Percentiles rank a stretch among this genome's conserved stretches.
These are phyloP conservation scores for Macrolepiota fuliginosa DNA, from an alignment of 768 basidiomycete species.

Conservation along the genomic window DNA sequence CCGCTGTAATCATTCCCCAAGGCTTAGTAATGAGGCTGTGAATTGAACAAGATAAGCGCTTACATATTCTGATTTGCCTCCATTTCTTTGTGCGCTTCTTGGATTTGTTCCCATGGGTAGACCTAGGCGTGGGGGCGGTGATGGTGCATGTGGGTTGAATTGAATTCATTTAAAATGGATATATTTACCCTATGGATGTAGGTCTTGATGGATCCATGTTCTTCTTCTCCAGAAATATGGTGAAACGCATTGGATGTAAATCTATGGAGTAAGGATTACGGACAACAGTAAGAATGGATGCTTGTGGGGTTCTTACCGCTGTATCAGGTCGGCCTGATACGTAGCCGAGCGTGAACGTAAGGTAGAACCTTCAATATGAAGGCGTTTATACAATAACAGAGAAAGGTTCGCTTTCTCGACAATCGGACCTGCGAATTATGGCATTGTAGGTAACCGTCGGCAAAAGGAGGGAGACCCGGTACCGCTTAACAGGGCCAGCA, in stretches of 20 bases:
- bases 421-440: slow-evolving; percentile 40
- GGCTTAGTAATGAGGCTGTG: slow-evolving; percentile 2
- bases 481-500: slow-evolving; percentile 70
- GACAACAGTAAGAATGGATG: not conserved
- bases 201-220: slow-evolving; percentile 60
- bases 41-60: slow-evolving; percentile 5
- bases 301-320: slow-evolving; percentile 35
- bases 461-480: slow-evolving; percentile 14
- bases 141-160: slow-evolving; percentile 4
- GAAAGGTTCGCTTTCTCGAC: slow-evolving; percentile 53
- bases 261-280: slow-evolving; percentile 24
- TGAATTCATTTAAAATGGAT: not conserved
- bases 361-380: slow-evolving; percentile 87
- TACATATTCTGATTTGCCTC: slow-evolving; percentile 56
- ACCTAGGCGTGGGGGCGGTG: slow-evolving; percentile 41
- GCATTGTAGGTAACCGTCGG: slow-evolving; percentile 16
- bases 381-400: slow-evolving; percentile 78
- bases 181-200: slow-evolving; percentile 72
- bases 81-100: slow-evolving; percentile 83
- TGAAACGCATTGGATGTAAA: slow-evolving; percentile 55
- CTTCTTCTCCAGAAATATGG: slow-evolving; percentile 56
- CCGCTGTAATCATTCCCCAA: slow-evolving; percentile 30
- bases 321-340: slow-evolving; percentile 76
- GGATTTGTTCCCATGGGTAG: slow-evolving; percentile 78
- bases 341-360: slow-evolving; percentile 68